A percentile compares a stretch with the other conserved stretches of the same genome.
Conservation (phyloP, 2,329 filamentous ascomycete species). For the Plenodomus tracheiphilus region DNA sequence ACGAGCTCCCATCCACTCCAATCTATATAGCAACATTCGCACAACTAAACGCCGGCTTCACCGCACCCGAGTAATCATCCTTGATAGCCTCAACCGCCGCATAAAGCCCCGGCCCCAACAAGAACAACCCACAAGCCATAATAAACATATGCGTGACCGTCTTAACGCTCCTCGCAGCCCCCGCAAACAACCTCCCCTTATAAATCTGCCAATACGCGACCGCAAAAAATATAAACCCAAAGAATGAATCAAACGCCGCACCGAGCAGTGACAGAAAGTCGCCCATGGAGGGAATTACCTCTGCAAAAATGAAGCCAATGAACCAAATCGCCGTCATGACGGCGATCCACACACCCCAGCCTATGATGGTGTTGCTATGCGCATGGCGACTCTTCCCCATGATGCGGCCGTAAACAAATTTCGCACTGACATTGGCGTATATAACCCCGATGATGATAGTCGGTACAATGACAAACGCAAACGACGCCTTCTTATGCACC, state of each 20-base stretch:
- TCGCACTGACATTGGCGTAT: slow-evolving; percentile 84
- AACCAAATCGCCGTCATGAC: slow-evolving; percentile 78
- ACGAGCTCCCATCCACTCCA: no score
- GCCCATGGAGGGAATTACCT: slow-evolving; percentile 90
- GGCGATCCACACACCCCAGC: slow-evolving; percentile 76
- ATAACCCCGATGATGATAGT: slow-evolving; percentile 87
- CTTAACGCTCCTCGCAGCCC: slow-evolving; percentile 44
- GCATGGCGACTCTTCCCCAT: slow-evolving; percentile 80
- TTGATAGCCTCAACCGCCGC: slow-evolving; percentile 58
- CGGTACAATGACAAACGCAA: slow-evolving; percentile 93
- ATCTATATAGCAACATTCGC: slow-evolving; percentile 53
- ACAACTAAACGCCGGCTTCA: slow-evolving; percentile 55
- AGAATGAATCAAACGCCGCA: slow-evolving; percentile 86
- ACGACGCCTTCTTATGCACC: slow-evolving; percentile 80
- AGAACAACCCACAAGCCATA: slow-evolving; percentile 52
- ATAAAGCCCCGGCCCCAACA: slow-evolving; percentile 57
- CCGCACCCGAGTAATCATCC: slow-evolving; percentile 51
- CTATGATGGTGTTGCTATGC: slow-evolving; percentile 75
- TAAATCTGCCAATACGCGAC: slow-evolving; percentile 78
- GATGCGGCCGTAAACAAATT: slow-evolving; percentile 87
- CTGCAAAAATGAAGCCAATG: slow-evolving; percentile 81
- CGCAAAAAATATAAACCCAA: slow-evolving; percentile 93
- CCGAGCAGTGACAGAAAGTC: slow-evolving; percentile 71
- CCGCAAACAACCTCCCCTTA: slow-evolving; percentile 58
- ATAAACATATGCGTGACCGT: slow-evolving; percentile 53